phyloP scores from a whole-genome alignment of 1,284 basidiomycete genomes.

The Bondarzewia mesenterica region DNA sequence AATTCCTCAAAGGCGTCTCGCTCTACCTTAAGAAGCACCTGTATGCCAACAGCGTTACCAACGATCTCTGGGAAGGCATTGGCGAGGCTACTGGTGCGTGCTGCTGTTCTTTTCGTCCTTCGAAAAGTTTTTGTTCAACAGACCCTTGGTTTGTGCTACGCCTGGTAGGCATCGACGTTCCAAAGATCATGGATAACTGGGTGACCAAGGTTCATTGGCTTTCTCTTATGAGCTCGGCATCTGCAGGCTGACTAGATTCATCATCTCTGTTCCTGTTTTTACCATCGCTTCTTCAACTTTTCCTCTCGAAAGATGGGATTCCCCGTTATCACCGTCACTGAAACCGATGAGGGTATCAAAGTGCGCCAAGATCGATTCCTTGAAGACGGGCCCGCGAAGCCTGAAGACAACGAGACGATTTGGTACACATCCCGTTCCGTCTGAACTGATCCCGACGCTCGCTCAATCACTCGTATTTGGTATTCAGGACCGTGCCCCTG shows the following conservation, averaged over 20 bases:
- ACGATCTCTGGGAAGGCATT: constrained; percentile 89
- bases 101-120: too few species aligned
- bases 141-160: neutral
- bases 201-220: constrained; percentile 61
- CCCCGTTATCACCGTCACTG: constrained; percentile 84
- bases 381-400: constrained; percentile 71
- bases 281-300: neutral
- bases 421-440: too few species aligned
- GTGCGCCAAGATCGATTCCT: constrained; percentile 92
- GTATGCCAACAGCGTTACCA: constrained; percentile 81
- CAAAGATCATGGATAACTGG: constrained; percentile 89
- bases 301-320: constrained; percentile 78
- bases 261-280: neutral
- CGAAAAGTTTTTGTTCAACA: too few species aligned
- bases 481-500: constrained; percentile 77
- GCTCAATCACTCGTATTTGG: constrained; percentile 1
- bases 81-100: constrained; percentile 55
- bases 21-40: constrained; percentile 86
- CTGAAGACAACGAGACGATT: constrained; percentile 85
- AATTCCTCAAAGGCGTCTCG: constrained; percentile 82
- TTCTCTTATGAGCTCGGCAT: neutral
- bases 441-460: neutral
- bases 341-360: constrained; percentile 60
- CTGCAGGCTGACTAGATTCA: too few species aligned
- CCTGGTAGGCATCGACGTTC: constrained; percentile 58